Base-by-base conservation (phyloP, 2,329 filamentous ascomycete genomes). In the Aureobasidium pullulans region DNA sequence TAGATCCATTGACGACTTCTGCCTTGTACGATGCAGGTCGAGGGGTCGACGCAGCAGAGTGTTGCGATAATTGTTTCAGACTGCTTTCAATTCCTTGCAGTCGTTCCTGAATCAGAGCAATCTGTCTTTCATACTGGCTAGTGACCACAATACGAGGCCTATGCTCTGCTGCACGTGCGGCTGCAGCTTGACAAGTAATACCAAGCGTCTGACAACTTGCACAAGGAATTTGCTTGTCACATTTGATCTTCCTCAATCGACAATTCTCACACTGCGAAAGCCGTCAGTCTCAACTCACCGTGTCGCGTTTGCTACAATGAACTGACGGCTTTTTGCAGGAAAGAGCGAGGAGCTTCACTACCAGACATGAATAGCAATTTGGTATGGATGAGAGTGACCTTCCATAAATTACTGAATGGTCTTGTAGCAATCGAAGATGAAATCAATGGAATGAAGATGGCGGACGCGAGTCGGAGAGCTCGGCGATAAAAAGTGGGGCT, bases 211-310 rank as follows among this genome's bases (percentile, higher is more conserved):
- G 50, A n/a, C 60, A 62, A 36, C 60, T 62, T 4, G 57, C 50
- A 32, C 60, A 62, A 19, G 60, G 60, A 3, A 50, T 59, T 34
- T 60, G 54, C 13, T 59, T 39, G 44, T 62, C 60, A 36, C 60
- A 62, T 37, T 57, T 62, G 43, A 62, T 62, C 57, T 62, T 62
- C 10, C 60, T 46, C 6, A 60, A 57, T 2, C 60, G 57, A 37
- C 60, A 62, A 16, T 62, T 58, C 57, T 62, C 60, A 46, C 60
- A 62, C 57, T 61, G 50, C n/a, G 11, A 34, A 15, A 15, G 39
- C 39, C 50, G 50, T 54, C 50, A 54, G 40, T 44, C 40, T 23
- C 5, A 10, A 54, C 52, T 56, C 40, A 56, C 40, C 52, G 13
- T 34, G 29, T 15, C 19, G 13, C 13, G 15, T n/a, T 15, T 19